A percentile compares a stretch with the other conserved stretches of the same genome.
Evolutionary conservation across 1,284 basidiomycete species (phyloP).

Genomic region (Puccinia hordei): DNA sequence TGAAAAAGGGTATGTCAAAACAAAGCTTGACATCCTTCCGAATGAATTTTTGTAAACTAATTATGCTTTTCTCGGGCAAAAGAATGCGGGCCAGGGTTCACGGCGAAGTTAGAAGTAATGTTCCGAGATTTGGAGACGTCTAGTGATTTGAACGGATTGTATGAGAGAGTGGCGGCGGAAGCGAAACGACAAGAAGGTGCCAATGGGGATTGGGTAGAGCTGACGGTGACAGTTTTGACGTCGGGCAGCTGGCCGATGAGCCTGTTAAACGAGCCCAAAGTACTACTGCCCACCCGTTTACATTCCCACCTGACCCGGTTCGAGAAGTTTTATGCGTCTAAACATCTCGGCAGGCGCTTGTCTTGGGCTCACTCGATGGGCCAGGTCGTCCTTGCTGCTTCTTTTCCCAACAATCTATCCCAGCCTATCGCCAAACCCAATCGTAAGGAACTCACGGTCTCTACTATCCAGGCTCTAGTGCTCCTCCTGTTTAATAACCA

Average conservation of each 20-base stretch:
- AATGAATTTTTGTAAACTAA: neutral
- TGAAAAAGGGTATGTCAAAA: slow-evolving; percentile 73
- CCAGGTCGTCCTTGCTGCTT: slow-evolving; percentile 55
- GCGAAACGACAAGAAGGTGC: neutral
- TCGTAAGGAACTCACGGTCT: slow-evolving; percentile 86
- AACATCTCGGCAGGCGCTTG: slow-evolving; percentile 57
- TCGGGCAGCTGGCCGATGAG: slow-evolving; percentile 66
- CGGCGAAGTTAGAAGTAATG: slow-evolving; percentile 81
- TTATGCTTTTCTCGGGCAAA: neutral
- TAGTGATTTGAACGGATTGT: slow-evolving; percentile 64
- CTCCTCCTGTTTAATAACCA: slow-evolving; percentile 86
- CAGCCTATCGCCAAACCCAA: slow-evolving; percentile 58
- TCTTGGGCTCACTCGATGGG: slow-evolving; percentile 59
- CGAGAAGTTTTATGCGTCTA: slow-evolving; percentile 57
- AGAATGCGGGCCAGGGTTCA: slow-evolving; percentile 85
- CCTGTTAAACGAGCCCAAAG: slow-evolving; percentile 51
- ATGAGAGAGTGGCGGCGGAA: neutral
- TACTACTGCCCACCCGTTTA: slow-evolving; percentile 45
- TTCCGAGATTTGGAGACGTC: slow-evolving; percentile 80
- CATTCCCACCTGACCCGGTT: slow-evolving; percentile 50
- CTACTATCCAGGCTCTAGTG: slow-evolving; percentile 82
- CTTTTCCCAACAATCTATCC: slow-evolving; percentile 46
- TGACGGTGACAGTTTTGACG: slow-evolving; percentile 65
- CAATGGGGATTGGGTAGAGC: slow-evolving; percentile 57
- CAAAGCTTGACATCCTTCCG: neutral